These are phyloP conservation scores for Pochonia chlamydosporia DNA, from an alignment of 2,329 filamentous ascomycete species.

Conservation along the genomic window DNA sequence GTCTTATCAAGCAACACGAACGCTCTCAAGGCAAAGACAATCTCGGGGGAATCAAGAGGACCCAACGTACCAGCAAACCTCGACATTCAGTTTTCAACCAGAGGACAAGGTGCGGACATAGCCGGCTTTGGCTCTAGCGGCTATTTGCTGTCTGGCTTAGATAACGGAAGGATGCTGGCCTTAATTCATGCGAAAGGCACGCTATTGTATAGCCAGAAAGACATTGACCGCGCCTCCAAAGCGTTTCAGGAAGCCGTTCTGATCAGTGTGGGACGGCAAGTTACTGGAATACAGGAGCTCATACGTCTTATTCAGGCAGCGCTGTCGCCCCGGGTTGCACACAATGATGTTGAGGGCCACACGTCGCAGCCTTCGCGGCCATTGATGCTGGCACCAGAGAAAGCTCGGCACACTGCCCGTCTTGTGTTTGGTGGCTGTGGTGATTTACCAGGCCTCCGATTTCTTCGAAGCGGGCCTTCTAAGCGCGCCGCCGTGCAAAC, in stretches of 20 bases:
- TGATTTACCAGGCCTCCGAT: slow-evolving; percentile 71
- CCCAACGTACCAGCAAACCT: background rate
- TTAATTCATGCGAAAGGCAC: slow-evolving; percentile 97
- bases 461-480: slow-evolving; percentile 64
- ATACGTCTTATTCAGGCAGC: slow-evolving; percentile 73
- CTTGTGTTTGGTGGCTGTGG: slow-evolving; percentile 74
- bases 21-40: background rate
- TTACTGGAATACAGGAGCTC: slow-evolving; percentile 67
- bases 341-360: slow-evolving; percentile 8
- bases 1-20: background rate
- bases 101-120: slow-evolving; percentile 3
- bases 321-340: slow-evolving; percentile 38
- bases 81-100: background rate
- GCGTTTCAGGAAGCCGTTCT: slow-evolving; percentile 94
- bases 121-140: slow-evolving; percentile 42
- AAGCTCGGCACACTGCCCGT: slow-evolving; percentile 74
- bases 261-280: slow-evolving; percentile 70
- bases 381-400: slow-evolving; percentile 75
- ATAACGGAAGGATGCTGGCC: slow-evolving; percentile 91
- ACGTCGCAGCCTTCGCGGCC: slow-evolving; percentile 34
- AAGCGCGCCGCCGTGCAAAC: slow-evolving; percentile 81
- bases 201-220: slow-evolving; percentile 86
- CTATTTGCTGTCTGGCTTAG: slow-evolving; percentile 75
- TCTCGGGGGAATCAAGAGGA: background rate
- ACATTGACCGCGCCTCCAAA: slow-evolving; percentile 72